Evolutionary conservation across 208 protist species (phyloP), one percentile per base, ranked within the genome.

Genomic region (Baffinella frigidus): DNA sequence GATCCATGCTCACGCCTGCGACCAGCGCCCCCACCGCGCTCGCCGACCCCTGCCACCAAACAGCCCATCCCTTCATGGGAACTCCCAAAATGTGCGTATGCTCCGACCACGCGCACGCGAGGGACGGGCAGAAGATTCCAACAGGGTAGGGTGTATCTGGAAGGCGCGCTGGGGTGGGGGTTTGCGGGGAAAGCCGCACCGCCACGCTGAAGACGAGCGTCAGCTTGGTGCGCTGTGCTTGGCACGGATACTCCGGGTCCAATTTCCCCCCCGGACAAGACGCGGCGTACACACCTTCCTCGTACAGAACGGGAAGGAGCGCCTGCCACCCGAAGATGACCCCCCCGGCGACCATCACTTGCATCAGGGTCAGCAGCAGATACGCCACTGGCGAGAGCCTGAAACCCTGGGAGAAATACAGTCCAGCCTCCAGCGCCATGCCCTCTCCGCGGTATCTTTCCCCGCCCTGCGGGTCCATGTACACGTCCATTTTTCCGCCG

Each of bases 271-370:
- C 56, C 14, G 67, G 36, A 51, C 83, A 90, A 35, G 45, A 72
- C 11, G 67, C 61, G 20, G 83, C 83, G 41, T 44, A 90, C 14
- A 90, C 83, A 17, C 83, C 83, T 33, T 44, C 10, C 14, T 90
- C 83, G 43, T 90, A 90, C 33, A 90, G 83, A 51, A 90, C 56
- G 30, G 83, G 83, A 14, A 90, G 56, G 51, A 90, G 38, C 11
- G 83, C 83, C 56, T 90, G 83, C 83, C 83, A 90, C n/a, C 83
- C 83, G 33, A 90, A 90, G 36, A 90, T 90, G 56, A 90, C 83
- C 5, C 83, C 83, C 9, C 83, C 83, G 11, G 62, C 30, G 27
- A 90, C 20, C 27, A 38, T 73, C 36, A 39, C 11, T 61, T 87
- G 77, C 17, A 56, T 33, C 24, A 87, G 77, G n/a, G 77, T 56